phyloP scores from a whole-genome alignment of 345 rosid genomes.

The Lenwebbia sp. region DNA sequence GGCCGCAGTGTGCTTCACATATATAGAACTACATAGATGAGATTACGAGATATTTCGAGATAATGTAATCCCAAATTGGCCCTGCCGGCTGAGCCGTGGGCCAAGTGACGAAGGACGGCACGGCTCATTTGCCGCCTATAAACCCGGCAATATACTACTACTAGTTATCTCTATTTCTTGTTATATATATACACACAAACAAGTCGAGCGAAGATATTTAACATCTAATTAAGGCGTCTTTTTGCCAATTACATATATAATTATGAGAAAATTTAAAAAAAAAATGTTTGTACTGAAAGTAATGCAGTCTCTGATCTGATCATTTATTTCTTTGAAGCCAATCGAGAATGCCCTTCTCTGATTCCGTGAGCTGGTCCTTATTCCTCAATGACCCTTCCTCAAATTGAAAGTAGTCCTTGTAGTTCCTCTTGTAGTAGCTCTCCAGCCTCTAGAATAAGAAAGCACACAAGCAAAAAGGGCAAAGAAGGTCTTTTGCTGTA shows the following conservation, averaged over 20 bases:
- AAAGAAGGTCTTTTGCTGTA: not conserved
- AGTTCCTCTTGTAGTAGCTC: conserved; percentile 74
- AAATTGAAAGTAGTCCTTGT: conserved; percentile 77
- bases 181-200: too few relatives aligned
- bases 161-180: too few relatives aligned
- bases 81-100: not conserved
- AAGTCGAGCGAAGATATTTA: not conserved
- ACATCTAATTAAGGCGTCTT: not conserved
- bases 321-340: conserved; percentile 69
- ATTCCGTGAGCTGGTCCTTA: conserved; percentile 50
- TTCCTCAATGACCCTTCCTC: conserved; percentile 58
- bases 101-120: not conserved
- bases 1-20: not conserved
- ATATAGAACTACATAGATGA: not conserved
- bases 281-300: not conserved
- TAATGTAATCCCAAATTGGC: not conserved
- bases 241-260: not conserved
- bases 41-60: not conserved
- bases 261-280: not conserved
- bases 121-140: not conserved
- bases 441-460: conserved; percentile 47
- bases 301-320: too few relatives aligned
- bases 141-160: not conserved
- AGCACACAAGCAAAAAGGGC: not conserved
- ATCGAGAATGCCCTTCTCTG: conserved; percentile 77